These are phyloP conservation scores for Sphenostylis stenocarpa DNA, from an alignment of 306 rosid species.

Conservation along the genomic window DNA sequence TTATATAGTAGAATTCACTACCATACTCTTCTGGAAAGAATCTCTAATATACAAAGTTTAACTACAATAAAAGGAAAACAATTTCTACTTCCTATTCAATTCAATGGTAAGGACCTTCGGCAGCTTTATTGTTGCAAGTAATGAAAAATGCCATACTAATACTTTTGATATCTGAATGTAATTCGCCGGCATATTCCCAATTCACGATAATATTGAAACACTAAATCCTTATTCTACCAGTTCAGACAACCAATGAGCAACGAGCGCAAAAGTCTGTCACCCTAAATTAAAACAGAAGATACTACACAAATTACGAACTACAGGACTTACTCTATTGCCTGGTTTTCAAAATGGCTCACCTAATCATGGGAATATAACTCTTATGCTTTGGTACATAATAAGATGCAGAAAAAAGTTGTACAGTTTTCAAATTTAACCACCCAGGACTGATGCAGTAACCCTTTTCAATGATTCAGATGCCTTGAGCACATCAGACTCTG, in stretches of 20 bases:
- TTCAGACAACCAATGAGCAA: conserved; percentile 27
- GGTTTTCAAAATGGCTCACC: conserved; percentile 38
- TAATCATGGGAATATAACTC: conserved; percentile 24
- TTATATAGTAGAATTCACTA: neutral
- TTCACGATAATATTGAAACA: conserved; percentile 8
- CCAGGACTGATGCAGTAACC: conserved; percentile 64
- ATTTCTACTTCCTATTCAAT: neutral
- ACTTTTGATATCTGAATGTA: neutral
- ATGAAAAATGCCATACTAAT: conserved; percentile 11
- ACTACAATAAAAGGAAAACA: neutral
- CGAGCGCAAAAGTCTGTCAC: conserved; percentile 9
- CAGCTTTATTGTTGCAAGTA: conserved; percentile 7
- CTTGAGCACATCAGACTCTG: conserved; percentile 74
- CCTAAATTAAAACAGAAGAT: conserved; percentile 17
- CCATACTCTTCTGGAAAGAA: neutral
- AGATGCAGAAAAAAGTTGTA: conserved; percentile 16
- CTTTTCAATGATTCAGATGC: conserved; percentile 72
- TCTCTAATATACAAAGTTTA: neutral
- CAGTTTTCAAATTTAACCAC: conserved; percentile 41
- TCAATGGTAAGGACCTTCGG: neutral
- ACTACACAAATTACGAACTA: conserved; percentile 33
- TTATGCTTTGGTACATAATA: conserved; percentile 21
- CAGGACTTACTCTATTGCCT: neutral
- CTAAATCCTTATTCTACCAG: conserved; percentile 32
- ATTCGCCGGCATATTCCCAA: conserved; percentile 10